Base-by-base conservation (phyloP, 164 flowering plant genomes). In the Kingdonia uniflora region DNA sequence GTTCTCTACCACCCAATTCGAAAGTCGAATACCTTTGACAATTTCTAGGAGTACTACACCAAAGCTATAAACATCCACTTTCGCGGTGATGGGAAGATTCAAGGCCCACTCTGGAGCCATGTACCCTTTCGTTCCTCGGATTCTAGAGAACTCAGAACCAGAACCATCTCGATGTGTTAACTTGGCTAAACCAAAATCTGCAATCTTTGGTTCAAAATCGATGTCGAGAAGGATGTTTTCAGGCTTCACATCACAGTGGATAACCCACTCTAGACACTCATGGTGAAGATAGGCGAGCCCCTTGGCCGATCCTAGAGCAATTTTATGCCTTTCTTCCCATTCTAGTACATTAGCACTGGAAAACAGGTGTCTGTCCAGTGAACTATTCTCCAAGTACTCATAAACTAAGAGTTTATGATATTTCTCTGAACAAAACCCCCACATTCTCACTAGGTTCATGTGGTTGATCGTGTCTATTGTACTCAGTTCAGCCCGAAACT, bases 401-500 rank as follows among this genome's bases (percentile, higher is more conserved):
- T 33, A 58, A 12, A 59, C 65, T 33, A 65, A 40, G 15, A 65
- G 65, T 22, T 42, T 60, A 20, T 55, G 60, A 5, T 4, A 16
- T 16, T 37, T 26, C 48, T 65, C 69, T 19, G 56, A 37, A 51
- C 69, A 65, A 20, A 57, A 44, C 2, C 69, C 62, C 65, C 60
- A 65, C 64, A 60, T 55, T 51, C 64, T 60, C 43, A 66, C 58
- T 61, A 61, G 51, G 55, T 66, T 66, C 61, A 61, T 56, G 51
- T 66, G 69, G 49, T 66, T 43, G 12, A 66, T 56, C 45, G 40
- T 61, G 15, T 65, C 69, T 11, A 66, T 52, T 5, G 46, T 56
- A 57, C 65, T 61, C 50, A 66, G 49, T 57, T 66, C 70, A 20
- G 62, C 61, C 70, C 66, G 49, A n/a, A 65, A 65, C 37, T 65